phyloP scores from a whole-genome alignment of 1,284 basidiomycete genomes.

The Cutaneotrichosporon cavernicola region DNA sequence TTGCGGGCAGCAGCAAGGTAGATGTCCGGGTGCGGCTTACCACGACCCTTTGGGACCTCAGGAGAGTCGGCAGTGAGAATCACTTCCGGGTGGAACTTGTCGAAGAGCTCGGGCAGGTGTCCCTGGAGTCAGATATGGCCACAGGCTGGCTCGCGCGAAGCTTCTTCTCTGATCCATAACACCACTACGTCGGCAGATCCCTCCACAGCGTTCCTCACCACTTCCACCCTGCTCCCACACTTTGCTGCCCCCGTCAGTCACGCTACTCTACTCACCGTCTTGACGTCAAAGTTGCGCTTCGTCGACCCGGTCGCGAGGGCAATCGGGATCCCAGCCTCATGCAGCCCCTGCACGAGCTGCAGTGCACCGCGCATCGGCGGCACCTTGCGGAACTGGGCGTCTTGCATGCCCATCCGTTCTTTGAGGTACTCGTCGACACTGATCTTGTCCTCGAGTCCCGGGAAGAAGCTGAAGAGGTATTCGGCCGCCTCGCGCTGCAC shows the following conservation, averaged over 20 bases:
- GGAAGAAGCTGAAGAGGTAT: constrained; percentile 47
- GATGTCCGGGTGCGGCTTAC: constrained; percentile 52
- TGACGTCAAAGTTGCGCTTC: constrained; percentile 37
- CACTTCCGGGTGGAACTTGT: constrained; percentile 42
- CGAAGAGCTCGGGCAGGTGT: constrained; percentile 52
- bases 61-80: constrained; percentile 51
- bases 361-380: constrained; percentile 51
- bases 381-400: constrained; percentile 47
- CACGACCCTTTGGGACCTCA: constrained; percentile 46
- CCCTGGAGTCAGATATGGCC: constrained; percentile 28
- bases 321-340: constrained; percentile 48
- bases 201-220: neutral
- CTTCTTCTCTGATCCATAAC: neutral
- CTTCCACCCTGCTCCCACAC: neutral
- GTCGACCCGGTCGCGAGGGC: constrained; percentile 52
- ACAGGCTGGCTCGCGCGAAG: neutral
- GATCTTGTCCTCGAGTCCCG: constrained; percentile 45
- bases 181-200: neutral
- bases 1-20: constrained; percentile 52
- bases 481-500: constrained; percentile 41
- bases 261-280: constrained; percentile 45
- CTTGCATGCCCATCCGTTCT: constrained; percentile 46
- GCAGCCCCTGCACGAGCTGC: constrained; percentile 44
- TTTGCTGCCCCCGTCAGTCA: no score
- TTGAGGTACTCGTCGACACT: constrained; percentile 48